phyloP scores from a whole-genome alignment of 1,284 basidiomycete genomes.

The Tylopilus sp. region DNA sequence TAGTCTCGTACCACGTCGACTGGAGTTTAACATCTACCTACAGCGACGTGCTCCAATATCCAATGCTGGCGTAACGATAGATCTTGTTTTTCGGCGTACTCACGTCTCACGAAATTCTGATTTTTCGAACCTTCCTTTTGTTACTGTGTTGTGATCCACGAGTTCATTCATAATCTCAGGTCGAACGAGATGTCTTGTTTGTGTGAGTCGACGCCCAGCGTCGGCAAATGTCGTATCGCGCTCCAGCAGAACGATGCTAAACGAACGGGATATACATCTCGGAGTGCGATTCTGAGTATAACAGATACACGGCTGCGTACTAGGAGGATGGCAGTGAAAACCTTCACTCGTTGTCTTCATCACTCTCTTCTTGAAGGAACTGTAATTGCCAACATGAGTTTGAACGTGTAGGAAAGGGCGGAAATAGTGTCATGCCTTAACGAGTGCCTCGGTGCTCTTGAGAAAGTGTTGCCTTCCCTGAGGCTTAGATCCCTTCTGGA shows the following conservation, averaged over 20 bases:
- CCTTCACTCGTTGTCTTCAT: constrained; percentile 59
- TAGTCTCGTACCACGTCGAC: no score
- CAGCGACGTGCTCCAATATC: no score
- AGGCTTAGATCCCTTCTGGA: constrained; percentile 92
- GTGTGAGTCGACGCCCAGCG: constrained; percentile 4
- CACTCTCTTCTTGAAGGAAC: constrained; percentile 76
- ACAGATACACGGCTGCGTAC: constrained; percentile 17
- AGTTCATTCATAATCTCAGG: background rate
- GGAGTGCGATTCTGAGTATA: constrained; percentile 16
- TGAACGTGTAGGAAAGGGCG: constrained; percentile 7
- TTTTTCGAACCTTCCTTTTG: background rate
- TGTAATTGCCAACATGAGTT: constrained; percentile 30
- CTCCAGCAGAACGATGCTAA: background rate
- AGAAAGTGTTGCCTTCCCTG: constrained; percentile 94
- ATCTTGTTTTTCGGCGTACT: background rate
- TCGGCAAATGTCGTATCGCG: background rate
- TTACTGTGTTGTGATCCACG: background rate
- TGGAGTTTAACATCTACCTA: no score
- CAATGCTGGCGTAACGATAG: constrained; percentile 1
- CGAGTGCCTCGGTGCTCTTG: constrained; percentile 80
- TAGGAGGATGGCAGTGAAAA: background rate
- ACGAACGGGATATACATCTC: constrained; percentile 13
- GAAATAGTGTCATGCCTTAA: constrained; percentile 61
- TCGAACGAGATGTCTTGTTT: constrained; percentile 1
- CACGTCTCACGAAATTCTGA: constrained; percentile 2